Evolutionary conservation across 2,329 filamentous ascomycete species (phyloP).

Genomic region (Gyromitra esculenta): DNA sequence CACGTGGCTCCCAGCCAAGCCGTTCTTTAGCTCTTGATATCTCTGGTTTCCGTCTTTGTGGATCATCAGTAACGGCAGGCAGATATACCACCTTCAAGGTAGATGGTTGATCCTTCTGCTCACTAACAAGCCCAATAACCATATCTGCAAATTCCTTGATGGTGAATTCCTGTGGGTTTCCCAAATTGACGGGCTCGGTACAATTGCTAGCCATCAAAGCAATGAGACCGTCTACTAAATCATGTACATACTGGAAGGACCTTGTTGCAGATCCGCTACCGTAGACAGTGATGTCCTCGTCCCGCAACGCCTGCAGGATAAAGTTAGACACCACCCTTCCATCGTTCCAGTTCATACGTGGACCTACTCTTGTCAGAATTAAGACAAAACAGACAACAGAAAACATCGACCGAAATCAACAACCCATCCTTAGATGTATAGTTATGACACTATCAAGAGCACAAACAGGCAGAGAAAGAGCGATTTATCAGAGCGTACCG

Average conservation of each 20-base stretch:
- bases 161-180: constrained; percentile 58
- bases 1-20: constrained; percentile 57
- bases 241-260: constrained; percentile 59
- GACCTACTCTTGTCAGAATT: constrained; percentile 44
- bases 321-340: constrained; percentile 60
- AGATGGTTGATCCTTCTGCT: constrained; percentile 38
- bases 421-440: constrained; percentile 1
- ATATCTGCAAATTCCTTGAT: constrained; percentile 58
- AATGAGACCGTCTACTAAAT: constrained; percentile 58
- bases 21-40: constrained; percentile 57
- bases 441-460: not conserved
- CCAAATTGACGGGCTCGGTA: constrained; percentile 58
- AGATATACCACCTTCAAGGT: constrained; percentile 51
- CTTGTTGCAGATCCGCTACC: constrained; percentile 59
- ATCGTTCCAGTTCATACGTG: constrained; percentile 58
- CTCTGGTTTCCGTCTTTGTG: constrained; percentile 57
- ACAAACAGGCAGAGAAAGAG: constrained; percentile 3
- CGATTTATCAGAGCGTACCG: constrained; percentile 50
- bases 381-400: constrained; percentile 11
- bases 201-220: constrained; percentile 58
- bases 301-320: constrained; percentile 58
- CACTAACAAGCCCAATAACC: constrained; percentile 49
- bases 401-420: constrained; percentile 7
- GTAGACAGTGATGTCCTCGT: constrained; percentile 58
- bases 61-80: constrained; percentile 57